These are phyloP conservation scores for Kluyveromyces siamensis DNA, from an alignment of 805 yeast genomes.

Conservation along the genomic window DNA sequence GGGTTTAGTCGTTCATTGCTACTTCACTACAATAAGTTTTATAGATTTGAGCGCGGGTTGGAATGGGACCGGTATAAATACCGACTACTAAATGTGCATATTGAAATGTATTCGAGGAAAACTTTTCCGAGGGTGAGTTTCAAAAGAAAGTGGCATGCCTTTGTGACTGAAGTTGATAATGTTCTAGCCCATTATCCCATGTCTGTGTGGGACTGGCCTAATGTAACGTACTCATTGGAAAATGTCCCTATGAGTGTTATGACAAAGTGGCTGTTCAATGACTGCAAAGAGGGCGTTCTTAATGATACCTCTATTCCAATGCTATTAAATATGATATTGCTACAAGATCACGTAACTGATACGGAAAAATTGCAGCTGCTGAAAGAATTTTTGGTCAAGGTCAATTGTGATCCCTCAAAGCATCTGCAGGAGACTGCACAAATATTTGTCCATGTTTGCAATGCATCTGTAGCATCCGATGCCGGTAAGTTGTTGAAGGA, in stretches of 20 bases:
- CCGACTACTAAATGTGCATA: constrained; percentile 18
- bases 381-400: neutral
- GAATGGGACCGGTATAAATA: constrained; percentile 9
- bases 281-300: constrained; percentile 9
- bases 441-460: neutral
- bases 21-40: constrained; percentile 12
- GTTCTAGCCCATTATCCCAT: neutral
- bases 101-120: constrained; percentile 23
- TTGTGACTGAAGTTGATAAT: constrained; percentile 22
- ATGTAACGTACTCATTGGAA: constrained; percentile 11
- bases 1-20: constrained; percentile 2
- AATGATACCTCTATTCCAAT: constrained; percentile 17
- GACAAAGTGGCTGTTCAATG: constrained; percentile 12
- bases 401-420: neutral
- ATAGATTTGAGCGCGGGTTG: constrained; percentile 3
- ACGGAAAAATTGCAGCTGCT: neutral
- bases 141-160: constrained; percentile 26
- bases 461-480: neutral
- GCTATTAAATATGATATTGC: constrained; percentile 18
- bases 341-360: constrained; percentile 7
- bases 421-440: neutral
- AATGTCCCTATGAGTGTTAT: constrained; percentile 6
- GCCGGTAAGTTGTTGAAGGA: neutral
- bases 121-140: constrained; percentile 12
- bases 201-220: constrained; percentile 21